Base-by-base conservation (phyloP, 805 yeast genomes). In the Lachancea waltii region DNA sequence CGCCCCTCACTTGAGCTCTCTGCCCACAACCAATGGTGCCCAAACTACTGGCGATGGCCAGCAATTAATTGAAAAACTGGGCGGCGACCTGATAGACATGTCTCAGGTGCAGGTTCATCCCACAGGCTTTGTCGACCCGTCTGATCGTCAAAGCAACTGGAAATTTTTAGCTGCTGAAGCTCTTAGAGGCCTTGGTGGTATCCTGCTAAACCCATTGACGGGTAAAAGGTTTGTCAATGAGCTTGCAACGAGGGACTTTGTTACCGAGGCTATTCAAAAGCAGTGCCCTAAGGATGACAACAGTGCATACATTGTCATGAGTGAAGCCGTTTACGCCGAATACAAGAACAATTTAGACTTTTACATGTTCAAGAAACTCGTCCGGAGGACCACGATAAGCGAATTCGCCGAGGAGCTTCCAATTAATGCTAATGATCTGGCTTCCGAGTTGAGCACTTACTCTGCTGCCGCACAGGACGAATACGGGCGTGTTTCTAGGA, bases 1-100 rank as follows among this genome's bases (percentile, higher is more conserved):
- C 44, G 65, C 75, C 23, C 78, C 79, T 6, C 71, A 73, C 28
- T 50, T 72, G 27, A 40, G 62, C 0, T 44, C 58, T 5, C 51
- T 71, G 18, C 79, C 83, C 20, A 72, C 77, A 33, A 75, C 81
- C 1, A 77, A 77, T 51, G 77, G 79, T 19, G 57, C 56, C 18
- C 72, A 68, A 47, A 74, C 81, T 1, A 62, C 75, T 0, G 83
- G 83, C 14, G 81, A 77, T 50, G 80, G 81, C 3, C 77, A 72
- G 31, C 57, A 61, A 20, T 51, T 75, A n/a, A 62, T 75, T n/a
- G 63, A 58, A 20, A 65, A 60, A 14, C 49, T 69, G 27, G 71
- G 71, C 27, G 81, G 75, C 6, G 60, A 66, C 7, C 56, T 75
- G 43, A 65, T 74, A 11, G 75, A 75, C 48, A 75, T 76, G 80